phyloP scores from a whole-genome alignment of 805 yeast species.

The Kodamaea kakaduensis region DNA sequence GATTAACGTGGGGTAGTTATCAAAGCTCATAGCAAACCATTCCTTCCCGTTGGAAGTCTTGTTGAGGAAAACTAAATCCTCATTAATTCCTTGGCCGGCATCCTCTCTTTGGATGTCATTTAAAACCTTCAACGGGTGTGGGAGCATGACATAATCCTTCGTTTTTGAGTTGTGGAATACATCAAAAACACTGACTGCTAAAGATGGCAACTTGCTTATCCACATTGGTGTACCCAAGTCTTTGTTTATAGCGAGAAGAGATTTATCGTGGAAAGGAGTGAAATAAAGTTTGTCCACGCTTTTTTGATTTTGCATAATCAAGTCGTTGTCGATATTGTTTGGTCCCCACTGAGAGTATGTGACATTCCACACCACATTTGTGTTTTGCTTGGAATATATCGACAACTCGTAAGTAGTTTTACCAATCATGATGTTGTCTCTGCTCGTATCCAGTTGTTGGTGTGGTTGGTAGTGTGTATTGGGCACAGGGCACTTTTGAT shows the following conservation, averaged over 20 bases:
- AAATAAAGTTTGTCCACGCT: conserved; percentile 74
- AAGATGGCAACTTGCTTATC: conserved; percentile 69
- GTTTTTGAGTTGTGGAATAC: conserved; percentile 39
- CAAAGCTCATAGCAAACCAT: conserved; percentile 85
- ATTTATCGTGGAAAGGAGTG: conserved; percentile 78
- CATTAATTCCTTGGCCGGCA: conserved; percentile 14
- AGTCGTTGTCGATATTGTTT: conserved; percentile 68
- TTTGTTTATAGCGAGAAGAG: conserved; percentile 71
- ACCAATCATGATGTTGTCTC: conserved; percentile 54
- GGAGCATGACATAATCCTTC: conserved; percentile 48
- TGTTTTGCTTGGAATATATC: conserved; percentile 69
- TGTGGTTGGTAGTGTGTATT: conserved; percentile 18
- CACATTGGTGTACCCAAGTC: conserved; percentile 71
- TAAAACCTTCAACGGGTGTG: conserved; percentile 59
- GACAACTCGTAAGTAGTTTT: conserved; percentile 67
- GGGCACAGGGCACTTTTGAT: conserved; percentile 35
- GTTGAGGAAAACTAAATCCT: conserved; percentile 55
- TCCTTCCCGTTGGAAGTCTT: conserved; percentile 59
- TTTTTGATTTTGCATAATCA: conserved; percentile 43
- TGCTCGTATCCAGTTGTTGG: conserved; percentile 10
- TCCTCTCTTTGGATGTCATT: conserved; percentile 27
- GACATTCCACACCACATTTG: conserved; percentile 69
- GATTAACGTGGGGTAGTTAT: conserved; percentile 75
- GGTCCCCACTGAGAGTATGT: conserved; percentile 90
- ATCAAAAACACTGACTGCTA: conserved; percentile 78